Evolutionary conservation across 108 stramenopile genomes (phyloP), one percentile per base, ranked within the genome.

Genomic region (Tribonema minus): DNA sequence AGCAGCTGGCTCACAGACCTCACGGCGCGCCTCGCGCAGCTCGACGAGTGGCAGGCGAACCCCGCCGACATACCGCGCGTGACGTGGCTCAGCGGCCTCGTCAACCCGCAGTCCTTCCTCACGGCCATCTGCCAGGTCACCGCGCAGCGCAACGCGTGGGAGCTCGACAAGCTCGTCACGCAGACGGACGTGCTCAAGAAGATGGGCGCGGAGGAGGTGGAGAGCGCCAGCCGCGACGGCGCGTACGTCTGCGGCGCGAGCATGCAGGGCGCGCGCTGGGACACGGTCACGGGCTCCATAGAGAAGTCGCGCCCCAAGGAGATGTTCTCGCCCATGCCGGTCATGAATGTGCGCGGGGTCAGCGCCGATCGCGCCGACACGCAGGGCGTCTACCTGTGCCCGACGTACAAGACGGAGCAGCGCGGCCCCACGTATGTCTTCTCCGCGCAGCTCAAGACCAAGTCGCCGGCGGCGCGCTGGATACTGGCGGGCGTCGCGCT

Each of bases 261-360:
- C 58, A 76, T 94, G 64, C 91, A 93, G 72, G 93, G 93, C 25
- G 93, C 93, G 3, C 89, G 93, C 5, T 92, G 92, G 91, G 92
- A 93, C 40, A 64, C 81, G 4, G 67, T 66, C 58, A 74, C 73
- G 33, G 60, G 67, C 37, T 76, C 74, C 54, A 73, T 94, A 31
- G 92, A 93, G 69, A 88, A 84, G 58, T 88, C 32, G 37, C 46
- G 68, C 67, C 92, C 93, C n/a, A 92, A 93, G 80, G 93, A 94
- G 74, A 93, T 94, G 90, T 93, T 90, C 63, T 91, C 85, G 62
- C 32, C 64, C 27, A 90, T 94, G 90, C 93, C 93, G 15, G 86
- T 93, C 59, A 89, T 94, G 67, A 86, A 90, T 68, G 89, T 92
- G 40, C 88, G 87, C 68, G 92, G 92, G 37, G 88, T 94, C 25